These are phyloP conservation scores for Candolleomyces efflorescens DNA, from an alignment of 768 basidiomycete species.

Conservation along the genomic window DNA sequence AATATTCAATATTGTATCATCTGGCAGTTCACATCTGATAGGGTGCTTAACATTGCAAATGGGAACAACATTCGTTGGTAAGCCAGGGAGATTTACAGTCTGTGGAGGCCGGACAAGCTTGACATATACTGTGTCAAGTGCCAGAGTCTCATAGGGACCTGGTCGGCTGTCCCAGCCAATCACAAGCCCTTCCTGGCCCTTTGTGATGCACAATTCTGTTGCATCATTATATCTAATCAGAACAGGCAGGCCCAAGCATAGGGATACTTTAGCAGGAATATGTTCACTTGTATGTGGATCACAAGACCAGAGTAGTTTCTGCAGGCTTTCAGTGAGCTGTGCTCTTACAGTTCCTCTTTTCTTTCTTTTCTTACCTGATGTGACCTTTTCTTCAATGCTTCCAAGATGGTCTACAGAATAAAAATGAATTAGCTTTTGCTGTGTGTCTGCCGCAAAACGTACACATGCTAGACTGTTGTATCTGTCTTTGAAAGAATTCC, in stretches of 20 bases:
- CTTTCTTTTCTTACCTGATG: background rate
- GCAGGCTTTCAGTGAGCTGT: slow-evolving; percentile 2
- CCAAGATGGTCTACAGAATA: slow-evolving; percentile 23
- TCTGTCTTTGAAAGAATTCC: slow-evolving; percentile 31
- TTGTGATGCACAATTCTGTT: slow-evolving; percentile 31
- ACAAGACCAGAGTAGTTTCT: slow-evolving; percentile 17
- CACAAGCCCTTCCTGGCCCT: slow-evolving; percentile 27
- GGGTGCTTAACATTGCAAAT: slow-evolving; percentile 3
- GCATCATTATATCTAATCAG: slow-evolving; percentile 28
- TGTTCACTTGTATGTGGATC: slow-evolving; percentile 13
- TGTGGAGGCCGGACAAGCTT: slow-evolving; percentile 20
- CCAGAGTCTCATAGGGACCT: slow-evolving; percentile 8
- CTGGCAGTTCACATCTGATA: slow-evolving; percentile 3
- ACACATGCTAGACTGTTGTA: slow-evolving; percentile 27
- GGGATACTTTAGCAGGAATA: slow-evolving; percentile 19
- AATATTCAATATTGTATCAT: slow-evolving; percentile 14
- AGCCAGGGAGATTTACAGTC: slow-evolving; percentile 16
- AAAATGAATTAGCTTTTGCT: slow-evolving; percentile 13
- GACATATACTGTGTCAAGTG: slow-evolving; percentile 27
- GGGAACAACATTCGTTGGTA: slow-evolving; percentile 28
- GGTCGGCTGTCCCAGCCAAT: slow-evolving; percentile 19
- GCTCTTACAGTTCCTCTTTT: background rate
- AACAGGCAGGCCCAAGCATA: slow-evolving; percentile 31
- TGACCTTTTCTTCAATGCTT: background rate
- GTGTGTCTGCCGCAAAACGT: slow-evolving; percentile 31